phyloP scores from a whole-genome alignment of 495 filamentous ascomycete genomes.

The Penicillium flavigenum region DNA sequence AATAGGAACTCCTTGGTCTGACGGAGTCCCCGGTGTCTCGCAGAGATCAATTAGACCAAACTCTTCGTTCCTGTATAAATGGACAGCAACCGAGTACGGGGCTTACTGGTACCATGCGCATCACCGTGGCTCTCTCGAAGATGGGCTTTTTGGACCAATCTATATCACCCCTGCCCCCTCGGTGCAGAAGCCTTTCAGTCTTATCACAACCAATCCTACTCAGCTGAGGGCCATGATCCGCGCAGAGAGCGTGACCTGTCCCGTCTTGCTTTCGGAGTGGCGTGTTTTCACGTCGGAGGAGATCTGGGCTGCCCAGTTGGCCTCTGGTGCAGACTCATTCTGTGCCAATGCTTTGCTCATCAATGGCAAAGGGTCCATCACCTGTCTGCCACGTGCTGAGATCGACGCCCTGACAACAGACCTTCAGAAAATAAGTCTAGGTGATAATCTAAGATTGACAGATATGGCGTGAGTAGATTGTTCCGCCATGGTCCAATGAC shows the following conservation, averaged over 20 bases:
- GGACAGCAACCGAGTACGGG: slow-evolving; percentile 34
- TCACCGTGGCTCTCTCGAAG: slow-evolving; percentile 49
- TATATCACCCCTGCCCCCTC: slow-evolving; percentile 38
- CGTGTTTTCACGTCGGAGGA: slow-evolving; percentile 50
- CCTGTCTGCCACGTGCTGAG: slow-evolving; percentile 41
- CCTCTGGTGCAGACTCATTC: slow-evolving; percentile 39
- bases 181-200: slow-evolving; percentile 42
- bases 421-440: slow-evolving; percentile 25
- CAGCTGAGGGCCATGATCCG: slow-evolving; percentile 44
- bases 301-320: slow-evolving; percentile 38
- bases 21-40: slow-evolving; percentile 54
- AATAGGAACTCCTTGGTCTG: slow-evolving; percentile 47
- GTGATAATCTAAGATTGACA: slow-evolving; percentile 37
- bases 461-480: slow-evolving; percentile 46
- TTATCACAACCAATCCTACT: slow-evolving; percentile 41
- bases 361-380: slow-evolving; percentile 55
- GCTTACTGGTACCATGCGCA: slow-evolving; percentile 54
- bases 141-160: slow-evolving; percentile 56
- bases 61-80: slow-evolving; percentile 49
- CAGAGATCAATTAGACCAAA: slow-evolving; percentile 47
- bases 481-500: neutral
- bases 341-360: slow-evolving; percentile 54
- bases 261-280: slow-evolving; percentile 57
- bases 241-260: slow-evolving; percentile 45
- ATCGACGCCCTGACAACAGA: slow-evolving; percentile 37